A percentile compares a stretch with the other conserved stretches of the same genome.
These are phyloP conservation scores for Cokeromyces recurvatus DNA, from an alignment of 371 early-diverging fungal genomes.

Conservation along the genomic window DNA sequence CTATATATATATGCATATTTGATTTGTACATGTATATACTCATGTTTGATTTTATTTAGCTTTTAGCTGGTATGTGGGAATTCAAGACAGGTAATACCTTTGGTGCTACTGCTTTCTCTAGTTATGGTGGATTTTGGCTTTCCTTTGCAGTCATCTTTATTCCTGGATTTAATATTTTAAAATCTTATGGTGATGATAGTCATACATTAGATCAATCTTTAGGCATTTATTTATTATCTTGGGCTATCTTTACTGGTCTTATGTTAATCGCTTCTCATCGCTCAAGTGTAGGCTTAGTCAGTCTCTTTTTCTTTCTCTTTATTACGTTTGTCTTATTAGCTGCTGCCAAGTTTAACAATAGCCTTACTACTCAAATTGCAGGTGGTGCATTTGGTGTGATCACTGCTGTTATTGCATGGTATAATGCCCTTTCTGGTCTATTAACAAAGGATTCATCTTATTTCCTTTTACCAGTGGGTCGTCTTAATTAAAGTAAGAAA, in stretches of 20 bases:
- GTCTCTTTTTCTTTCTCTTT: conserved; percentile 60
- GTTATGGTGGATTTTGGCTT: conserved; percentile 79
- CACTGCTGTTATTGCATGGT: conserved; percentile 70
- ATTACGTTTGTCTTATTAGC: conserved; percentile 61
- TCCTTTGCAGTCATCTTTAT: conserved; percentile 60
- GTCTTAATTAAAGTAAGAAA: conserved; percentile 40
- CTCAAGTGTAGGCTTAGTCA: conserved; percentile 53
- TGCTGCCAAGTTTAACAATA: conserved; percentile 38
- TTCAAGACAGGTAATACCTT: conserved; percentile 73
- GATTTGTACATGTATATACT: conserved; percentile 6
- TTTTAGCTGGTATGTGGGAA: conserved; percentile 84
- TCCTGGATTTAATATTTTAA: conserved; percentile 50
- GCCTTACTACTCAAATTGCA: conserved; percentile 33
- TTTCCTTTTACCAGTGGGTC: conserved; percentile 55
- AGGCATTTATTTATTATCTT: conserved; percentile 63
- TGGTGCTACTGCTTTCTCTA: conserved; percentile 80
- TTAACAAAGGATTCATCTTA: conserved; percentile 53
- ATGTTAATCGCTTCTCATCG: conserved; percentile 66
- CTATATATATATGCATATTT: no score
- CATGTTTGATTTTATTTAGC: conserved; percentile 23
- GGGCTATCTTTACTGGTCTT: conserved; percentile 66
- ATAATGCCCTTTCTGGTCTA: conserved; percentile 63
- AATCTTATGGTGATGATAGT: conserved; percentile 39
- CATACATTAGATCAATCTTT: conserved; percentile 51
- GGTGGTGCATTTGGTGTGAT: conserved; percentile 69